A percentile compares a stretch with the other conserved stretches of the same genome.
phyloP scores from a whole-genome alignment of 192 early-diverging fungal species.

The Podochytrium sp. region DNA sequence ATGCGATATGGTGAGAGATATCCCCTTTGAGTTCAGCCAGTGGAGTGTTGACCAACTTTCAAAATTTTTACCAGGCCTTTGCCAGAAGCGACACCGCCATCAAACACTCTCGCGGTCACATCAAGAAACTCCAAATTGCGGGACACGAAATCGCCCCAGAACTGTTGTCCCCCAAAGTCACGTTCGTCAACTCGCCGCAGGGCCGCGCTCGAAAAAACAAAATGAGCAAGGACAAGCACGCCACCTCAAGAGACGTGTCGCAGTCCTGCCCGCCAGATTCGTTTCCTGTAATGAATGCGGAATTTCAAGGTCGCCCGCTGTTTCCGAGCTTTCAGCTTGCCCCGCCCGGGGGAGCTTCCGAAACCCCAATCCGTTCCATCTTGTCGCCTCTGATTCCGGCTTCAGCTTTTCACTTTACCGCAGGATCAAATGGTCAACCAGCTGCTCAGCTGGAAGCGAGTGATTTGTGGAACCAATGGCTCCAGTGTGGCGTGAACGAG shows the following conservation, averaged over 20 bases:
- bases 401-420: too few species aligned
- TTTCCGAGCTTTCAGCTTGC: too few species aligned
- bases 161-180: constrained; percentile 2
- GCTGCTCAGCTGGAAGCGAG: too few species aligned
- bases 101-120: constrained; percentile 23
- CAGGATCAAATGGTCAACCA: too few species aligned
- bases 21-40: background rate
- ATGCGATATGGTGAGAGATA: constrained; percentile 19
- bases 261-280: background rate
- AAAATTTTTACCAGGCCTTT: constrained; percentile 8
- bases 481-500: too few species aligned
- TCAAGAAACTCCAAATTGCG: constrained; percentile 16
- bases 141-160: constrained; percentile 14
- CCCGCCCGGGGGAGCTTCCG: too few species aligned
- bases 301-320: too few species aligned
- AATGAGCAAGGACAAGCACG: too few species aligned
- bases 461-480: too few species aligned
- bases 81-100: constrained; percentile 18
- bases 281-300: background rate
- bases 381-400: too few species aligned
- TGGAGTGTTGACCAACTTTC: background rate
- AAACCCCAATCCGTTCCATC: too few species aligned
- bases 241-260: background rate
- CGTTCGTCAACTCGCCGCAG: background rate
- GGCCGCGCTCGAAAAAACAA: too few species aligned